Conservation (phyloP, 164 flowering plant genomes). For the Vitis cinerea region DNA sequence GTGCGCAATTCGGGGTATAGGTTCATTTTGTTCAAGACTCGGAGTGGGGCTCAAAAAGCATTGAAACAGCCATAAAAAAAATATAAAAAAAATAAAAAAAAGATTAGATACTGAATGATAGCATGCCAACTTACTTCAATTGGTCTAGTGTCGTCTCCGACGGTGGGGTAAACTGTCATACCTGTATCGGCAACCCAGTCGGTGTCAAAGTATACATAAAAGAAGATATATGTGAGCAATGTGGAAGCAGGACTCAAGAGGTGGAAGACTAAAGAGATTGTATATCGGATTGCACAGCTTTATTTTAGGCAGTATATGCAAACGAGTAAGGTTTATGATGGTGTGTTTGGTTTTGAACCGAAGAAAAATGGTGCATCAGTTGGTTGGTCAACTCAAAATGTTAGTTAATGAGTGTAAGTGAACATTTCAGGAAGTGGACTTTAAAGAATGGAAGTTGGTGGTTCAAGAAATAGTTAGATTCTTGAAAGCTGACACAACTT, state of each 20-base stretch:
- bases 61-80: constrained; percentile 35
- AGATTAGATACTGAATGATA: constrained; percentile 26
- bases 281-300: too few species aligned
- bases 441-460: too few species aligned
- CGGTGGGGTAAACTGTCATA: background rate
- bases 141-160: constrained; percentile 14
- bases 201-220: constrained; percentile 58
- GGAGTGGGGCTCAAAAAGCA: constrained; percentile 30
- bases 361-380: too few species aligned
- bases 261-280: too few species aligned
- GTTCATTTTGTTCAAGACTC: constrained; percentile 29
- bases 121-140: constrained; percentile 37
- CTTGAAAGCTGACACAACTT: too few species aligned
- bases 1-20: constrained; percentile 34
- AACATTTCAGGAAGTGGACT: too few species aligned
- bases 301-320: too few species aligned
- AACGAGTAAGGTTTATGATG: too few species aligned
- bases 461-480: too few species aligned
- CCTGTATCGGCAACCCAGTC: constrained; percentile 23
- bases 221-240: constrained; percentile 85
- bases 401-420: too few species aligned
- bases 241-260: constrained; percentile 47
- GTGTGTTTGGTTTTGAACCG: too few species aligned
- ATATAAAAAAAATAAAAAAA: constrained; percentile 41
- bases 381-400: too few species aligned